Evolutionary conservation across 176 grass and related monocot species (phyloP).

Genomic region (Oryza coarctata): DNA sequence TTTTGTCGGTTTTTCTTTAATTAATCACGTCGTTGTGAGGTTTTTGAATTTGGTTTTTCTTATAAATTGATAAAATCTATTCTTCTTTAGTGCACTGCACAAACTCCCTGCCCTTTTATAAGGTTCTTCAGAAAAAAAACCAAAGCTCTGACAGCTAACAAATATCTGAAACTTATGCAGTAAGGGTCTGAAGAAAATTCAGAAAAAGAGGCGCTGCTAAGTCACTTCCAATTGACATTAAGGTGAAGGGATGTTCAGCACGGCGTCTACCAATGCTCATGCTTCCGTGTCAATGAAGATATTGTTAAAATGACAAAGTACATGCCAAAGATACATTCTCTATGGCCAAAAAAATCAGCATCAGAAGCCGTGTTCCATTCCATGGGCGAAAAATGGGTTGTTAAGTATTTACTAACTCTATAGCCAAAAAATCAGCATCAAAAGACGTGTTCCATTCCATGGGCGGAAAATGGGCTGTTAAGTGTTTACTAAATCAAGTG

Average conservation of each 20-base stretch:
- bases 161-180: background rate
- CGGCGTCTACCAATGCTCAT: background rate
- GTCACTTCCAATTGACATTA: slow-evolving; percentile 14
- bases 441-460: background rate
- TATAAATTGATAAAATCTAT: too few species aligned
- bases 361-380: background rate
- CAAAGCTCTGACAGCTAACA: background rate
- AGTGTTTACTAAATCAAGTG: background rate
- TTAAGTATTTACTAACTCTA: background rate
- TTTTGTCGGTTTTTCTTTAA: too few species aligned
- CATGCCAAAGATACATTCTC: background rate
- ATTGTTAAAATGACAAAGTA: background rate
- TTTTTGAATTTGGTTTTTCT: too few species aligned
- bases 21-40: too few species aligned
- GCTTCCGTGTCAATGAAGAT: background rate
- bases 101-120: too few species aligned
- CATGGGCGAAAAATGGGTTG: background rate
- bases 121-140: too few species aligned
- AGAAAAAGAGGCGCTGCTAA: background rate
- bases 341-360: background rate
- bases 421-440: background rate
- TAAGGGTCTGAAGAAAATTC: background rate
- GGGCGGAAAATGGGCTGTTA: background rate
- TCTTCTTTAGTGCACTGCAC: too few species aligned
- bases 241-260: slow-evolving; percentile 19